Conservation (phyloP, 768 basidiomycete genomes). For the Pisolithus albus region DNA sequence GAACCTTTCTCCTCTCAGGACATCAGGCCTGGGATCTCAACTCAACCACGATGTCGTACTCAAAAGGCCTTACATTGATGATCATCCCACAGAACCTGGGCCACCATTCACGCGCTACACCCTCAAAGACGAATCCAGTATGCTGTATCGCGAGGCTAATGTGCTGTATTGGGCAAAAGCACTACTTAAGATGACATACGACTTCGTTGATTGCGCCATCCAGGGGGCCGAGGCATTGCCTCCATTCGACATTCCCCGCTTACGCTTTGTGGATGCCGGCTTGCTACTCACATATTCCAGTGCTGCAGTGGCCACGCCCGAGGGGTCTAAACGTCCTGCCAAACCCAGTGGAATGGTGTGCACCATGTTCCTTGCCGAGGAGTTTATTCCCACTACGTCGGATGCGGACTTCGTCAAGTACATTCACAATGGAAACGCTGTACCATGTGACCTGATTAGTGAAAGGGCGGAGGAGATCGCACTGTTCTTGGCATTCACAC, state of each 20-base stretch:
- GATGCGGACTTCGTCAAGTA: too few relatives aligned
- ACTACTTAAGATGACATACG: constrained; percentile 4
- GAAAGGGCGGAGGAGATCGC: background rate
- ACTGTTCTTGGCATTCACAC: background rate
- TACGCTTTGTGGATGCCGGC: constrained; percentile 7
- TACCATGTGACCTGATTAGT: background rate
- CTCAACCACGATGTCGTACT: background rate
- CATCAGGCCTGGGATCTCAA: too few relatives aligned
- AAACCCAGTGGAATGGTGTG: background rate
- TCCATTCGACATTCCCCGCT: constrained; percentile 4
- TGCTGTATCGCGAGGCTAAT: background rate
- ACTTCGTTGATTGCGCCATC: constrained; percentile 3
- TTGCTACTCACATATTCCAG: background rate
- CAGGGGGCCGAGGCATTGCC: background rate
- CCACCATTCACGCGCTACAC: background rate
- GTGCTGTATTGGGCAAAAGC: constrained; percentile 7
- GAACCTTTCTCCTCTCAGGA: background rate
- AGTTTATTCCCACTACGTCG: background rate
- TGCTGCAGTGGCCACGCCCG: background rate
- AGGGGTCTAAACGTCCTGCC: background rate
- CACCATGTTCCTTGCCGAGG: background rate
- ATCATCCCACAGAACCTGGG: background rate
- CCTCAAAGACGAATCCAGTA: background rate
- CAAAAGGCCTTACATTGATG: background rate
- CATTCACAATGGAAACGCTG: background rate